Conservation (phyloP, 106 monocot genomes). For the Posidonia australis region DNA sequence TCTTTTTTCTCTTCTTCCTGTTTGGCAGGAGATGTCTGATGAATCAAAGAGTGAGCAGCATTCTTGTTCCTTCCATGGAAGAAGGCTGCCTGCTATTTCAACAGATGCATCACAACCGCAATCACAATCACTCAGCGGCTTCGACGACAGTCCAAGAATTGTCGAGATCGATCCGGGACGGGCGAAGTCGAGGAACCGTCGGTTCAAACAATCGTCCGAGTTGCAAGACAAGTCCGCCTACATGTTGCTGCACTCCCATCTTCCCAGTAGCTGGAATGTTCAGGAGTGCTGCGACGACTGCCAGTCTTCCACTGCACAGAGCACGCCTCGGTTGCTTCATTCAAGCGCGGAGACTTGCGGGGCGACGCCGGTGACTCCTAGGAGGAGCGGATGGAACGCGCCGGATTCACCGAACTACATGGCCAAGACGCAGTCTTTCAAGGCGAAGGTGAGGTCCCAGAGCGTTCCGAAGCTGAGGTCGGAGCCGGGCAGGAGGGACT, state of each 20-base stretch:
- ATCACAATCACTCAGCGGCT: background rate
- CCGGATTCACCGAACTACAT: slow-evolving; percentile 57
- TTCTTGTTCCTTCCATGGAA: slow-evolving; percentile 5
- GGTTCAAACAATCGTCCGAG: slow-evolving; percentile 3
- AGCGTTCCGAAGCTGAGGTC: slow-evolving; percentile 76
- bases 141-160: slow-evolving; percentile 10
- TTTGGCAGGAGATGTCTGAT: slow-evolving; percentile 43
- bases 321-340: slow-evolving; percentile 15
- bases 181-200: slow-evolving; percentile 2
- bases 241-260: background rate
- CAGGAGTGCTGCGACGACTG: slow-evolving; percentile 12
- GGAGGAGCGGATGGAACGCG: slow-evolving; percentile 10
- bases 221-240: too few relatives aligned
- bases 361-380: background rate
- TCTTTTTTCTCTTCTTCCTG: background rate
- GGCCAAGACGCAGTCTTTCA: slow-evolving; percentile 74
- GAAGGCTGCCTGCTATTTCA: slow-evolving; percentile 2
- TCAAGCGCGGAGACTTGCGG: background rate
- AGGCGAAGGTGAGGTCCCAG: slow-evolving; percentile 75
- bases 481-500: slow-evolving; percentile 39
- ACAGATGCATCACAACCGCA: background rate
- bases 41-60: slow-evolving; percentile 25
- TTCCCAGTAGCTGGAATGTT: background rate
- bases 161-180: slow-evolving; percentile 17
- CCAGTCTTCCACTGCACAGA: slow-evolving; percentile 16